Evolutionary conservation across 2,329 filamentous ascomycete genomes (phyloP), one percentile per base, ranked within the genome.

Genomic region (Passalora sequoiae): DNA sequence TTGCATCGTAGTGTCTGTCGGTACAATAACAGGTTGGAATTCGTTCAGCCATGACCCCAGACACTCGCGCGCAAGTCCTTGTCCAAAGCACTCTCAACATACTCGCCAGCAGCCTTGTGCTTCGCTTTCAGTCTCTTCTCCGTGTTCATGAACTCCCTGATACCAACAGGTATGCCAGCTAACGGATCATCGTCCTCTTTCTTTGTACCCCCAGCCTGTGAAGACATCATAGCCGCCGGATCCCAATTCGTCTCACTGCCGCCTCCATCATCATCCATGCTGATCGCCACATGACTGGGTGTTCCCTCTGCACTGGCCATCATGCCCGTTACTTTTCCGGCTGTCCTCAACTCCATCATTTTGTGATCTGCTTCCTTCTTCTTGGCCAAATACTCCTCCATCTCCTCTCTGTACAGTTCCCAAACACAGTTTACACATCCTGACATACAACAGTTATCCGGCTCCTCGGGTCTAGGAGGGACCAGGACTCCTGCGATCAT

Each of bases 391-490:
- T 89, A 97, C 45, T 86, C 85, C 65, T 97, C 89, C 67, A 97
- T 75, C 40, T 97, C 92, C 54, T 98, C 91, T 6, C 89, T 77
- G 66, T 83, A 97, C 40, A 80, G 74, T 58, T 96, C 89, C 89
- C 89, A 97, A 2, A 97, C 92, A 65, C 92, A 98, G 65, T 97
- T 89, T 37, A 95, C 91, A 63, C 92, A 98, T 3, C 92, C 92
- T 60, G 86, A 92, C 92, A 98, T 98, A 68, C 92, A 98, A 75
- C 92, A 98, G 62, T 98, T 96, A 60, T 97, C 92, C 3, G 92
- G 92, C 67, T 98, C 91, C 36, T 80, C 76, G 1, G 92, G 92
- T 36, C 78, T 78, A 0, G 89, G 89, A 2, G 92, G 92, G 4
- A 97, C 84, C 13, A 80, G 68, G 1, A 97, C 77, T 3, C 89